Percentiles rank a stretch among this genome's conserved stretches.
Evolutionary conservation across 345 rosid genomes (phyloP).

Genomic region (Eucalyptus sp.): DNA sequence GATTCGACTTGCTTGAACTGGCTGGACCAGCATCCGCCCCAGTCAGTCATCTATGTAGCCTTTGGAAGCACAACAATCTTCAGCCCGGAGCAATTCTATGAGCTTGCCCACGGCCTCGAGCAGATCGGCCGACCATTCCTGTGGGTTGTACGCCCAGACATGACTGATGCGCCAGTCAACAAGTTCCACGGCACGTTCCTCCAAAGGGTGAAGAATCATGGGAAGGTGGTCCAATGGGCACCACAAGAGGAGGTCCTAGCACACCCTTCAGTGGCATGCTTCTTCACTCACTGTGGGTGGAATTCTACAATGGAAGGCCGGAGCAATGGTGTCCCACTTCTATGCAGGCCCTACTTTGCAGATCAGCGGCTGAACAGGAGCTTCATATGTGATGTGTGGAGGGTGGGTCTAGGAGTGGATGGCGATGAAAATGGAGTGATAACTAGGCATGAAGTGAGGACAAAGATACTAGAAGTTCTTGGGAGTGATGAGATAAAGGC

Average conservation of each 20-base stretch:
- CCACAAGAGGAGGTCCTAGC: slow-evolving; percentile 10
- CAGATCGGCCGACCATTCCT: slow-evolving; percentile 4
- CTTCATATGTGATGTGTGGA: slow-evolving; percentile 7
- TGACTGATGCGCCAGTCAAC: background rate
- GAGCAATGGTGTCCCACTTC: slow-evolving; percentile 14
- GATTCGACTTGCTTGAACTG: slow-evolving; percentile 17
- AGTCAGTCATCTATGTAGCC: slow-evolving; percentile 35
- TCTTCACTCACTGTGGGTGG: slow-evolving; percentile 26
- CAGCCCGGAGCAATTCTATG: slow-evolving; percentile 14
- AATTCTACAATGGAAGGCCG: background rate
- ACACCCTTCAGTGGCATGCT: slow-evolving; percentile 11
- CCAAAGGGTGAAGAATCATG: background rate
- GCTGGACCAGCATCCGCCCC: slow-evolving; percentile 24
- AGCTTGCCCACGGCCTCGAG: slow-evolving; percentile 25
- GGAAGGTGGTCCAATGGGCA: slow-evolving; percentile 5
- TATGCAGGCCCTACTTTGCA: slow-evolving; percentile 13
- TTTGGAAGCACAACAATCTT: slow-evolving; percentile 20
- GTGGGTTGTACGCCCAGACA: slow-evolving; percentile 12
- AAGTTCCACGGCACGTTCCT: background rate
- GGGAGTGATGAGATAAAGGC: background rate
- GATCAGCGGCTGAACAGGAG: slow-evolving; percentile 13
- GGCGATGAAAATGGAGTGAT: background rate
- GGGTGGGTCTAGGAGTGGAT: background rate
- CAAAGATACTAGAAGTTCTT: background rate
- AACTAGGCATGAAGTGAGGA: background rate